Evolutionary conservation across 805 yeast species (phyloP).

Genomic region (Scheffersomyces stipitis): DNA sequence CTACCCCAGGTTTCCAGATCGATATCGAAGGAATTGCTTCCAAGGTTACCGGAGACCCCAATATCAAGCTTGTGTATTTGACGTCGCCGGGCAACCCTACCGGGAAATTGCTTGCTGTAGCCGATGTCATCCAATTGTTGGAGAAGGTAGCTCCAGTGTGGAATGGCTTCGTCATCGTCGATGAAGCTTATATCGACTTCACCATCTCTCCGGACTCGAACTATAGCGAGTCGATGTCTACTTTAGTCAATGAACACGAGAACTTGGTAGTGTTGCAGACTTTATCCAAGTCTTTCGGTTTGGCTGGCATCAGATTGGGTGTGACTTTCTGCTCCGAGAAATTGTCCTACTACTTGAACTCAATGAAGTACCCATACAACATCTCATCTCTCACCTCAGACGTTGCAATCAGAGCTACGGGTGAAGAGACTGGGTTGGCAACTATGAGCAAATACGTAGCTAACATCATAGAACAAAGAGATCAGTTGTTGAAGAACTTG

Average conservation of each 20-base stretch:
- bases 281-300: slow-evolving; percentile 89
- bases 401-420: slow-evolving; percentile 73
- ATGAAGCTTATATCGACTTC: slow-evolving; percentile 95
- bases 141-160: slow-evolving; percentile 46
- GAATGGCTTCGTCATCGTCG: slow-evolving; percentile 82
- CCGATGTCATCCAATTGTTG: slow-evolving; percentile 37
- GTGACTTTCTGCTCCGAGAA: slow-evolving; percentile 64
- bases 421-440: slow-evolving; percentile 48
- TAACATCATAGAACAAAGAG: slow-evolving; percentile 56
- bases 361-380: slow-evolving; percentile 96
- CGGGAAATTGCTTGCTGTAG: slow-evolving; percentile 57
- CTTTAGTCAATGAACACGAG: slow-evolving; percentile 77
- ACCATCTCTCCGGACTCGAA: slow-evolving; percentile 15
- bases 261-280: slow-evolving; percentile 90
- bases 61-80: slow-evolving; percentile 73
- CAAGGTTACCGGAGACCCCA: slow-evolving; percentile 52
- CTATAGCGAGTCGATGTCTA: slow-evolving; percentile 53
- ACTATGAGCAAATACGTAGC: slow-evolving; percentile 58
- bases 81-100: slow-evolving; percentile 99
- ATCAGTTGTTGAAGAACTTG: slow-evolving; percentile 51
- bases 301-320: slow-evolving; percentile 93
- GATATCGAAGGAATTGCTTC: slow-evolving; percentile 55
- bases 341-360: slow-evolving; percentile 69
- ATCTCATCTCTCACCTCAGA: slow-evolving; percentile 79
- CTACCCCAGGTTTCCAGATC: slow-evolving; percentile 51